A percentile compares a stretch with the other conserved stretches of the same genome.
phyloP scores from a whole-genome alignment of 2,329 filamentous ascomycete species.

The Monosporascus sp. region DNA sequence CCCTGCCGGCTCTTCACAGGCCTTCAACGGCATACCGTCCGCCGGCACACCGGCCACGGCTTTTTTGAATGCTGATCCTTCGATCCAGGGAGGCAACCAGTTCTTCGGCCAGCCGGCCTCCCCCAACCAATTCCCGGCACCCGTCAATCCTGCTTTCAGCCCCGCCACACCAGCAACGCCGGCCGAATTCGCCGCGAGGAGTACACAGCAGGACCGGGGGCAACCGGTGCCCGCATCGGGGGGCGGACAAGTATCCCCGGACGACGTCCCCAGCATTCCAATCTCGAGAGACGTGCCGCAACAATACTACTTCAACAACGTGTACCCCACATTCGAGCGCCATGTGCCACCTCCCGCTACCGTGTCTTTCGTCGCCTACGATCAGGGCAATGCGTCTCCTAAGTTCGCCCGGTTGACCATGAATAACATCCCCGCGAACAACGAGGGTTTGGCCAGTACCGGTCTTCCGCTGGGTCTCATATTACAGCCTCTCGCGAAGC shows the following conservation, averaged over 20 bases:
- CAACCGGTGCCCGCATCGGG: slow-evolving; percentile 52
- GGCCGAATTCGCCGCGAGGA: slow-evolving; percentile 41
- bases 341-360: slow-evolving; percentile 85
- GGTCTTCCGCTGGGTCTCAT: slow-evolving; percentile 82
- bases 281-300: slow-evolving; percentile 76
- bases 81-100: slow-evolving; percentile 37
- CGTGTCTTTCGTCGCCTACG: slow-evolving; percentile 85
- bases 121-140: slow-evolving; percentile 58
- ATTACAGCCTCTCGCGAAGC: slow-evolving; percentile 78
- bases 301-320: slow-evolving; percentile 76
- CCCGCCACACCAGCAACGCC: slow-evolving; percentile 36
- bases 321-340: slow-evolving; percentile 94
- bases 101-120: slow-evolving; percentile 40
- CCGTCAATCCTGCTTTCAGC: slow-evolving; percentile 48
- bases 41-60: slow-evolving; percentile 48
- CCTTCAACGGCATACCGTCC: slow-evolving; percentile 64
- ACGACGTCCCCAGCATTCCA: slow-evolving; percentile 90
- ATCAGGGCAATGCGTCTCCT: slow-evolving; percentile 94
- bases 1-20: slow-evolving; percentile 59
- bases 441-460: slow-evolving; percentile 74
- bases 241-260: slow-evolving; percentile 75
- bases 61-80: slow-evolving; percentile 53
- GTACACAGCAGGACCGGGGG: slow-evolving; percentile 29
- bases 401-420: slow-evolving; percentile 88
- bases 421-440: slow-evolving; percentile 83